phyloP scores from a whole-genome alignment of 495 filamentous ascomycete genomes.

The Collariella sp. region DNA sequence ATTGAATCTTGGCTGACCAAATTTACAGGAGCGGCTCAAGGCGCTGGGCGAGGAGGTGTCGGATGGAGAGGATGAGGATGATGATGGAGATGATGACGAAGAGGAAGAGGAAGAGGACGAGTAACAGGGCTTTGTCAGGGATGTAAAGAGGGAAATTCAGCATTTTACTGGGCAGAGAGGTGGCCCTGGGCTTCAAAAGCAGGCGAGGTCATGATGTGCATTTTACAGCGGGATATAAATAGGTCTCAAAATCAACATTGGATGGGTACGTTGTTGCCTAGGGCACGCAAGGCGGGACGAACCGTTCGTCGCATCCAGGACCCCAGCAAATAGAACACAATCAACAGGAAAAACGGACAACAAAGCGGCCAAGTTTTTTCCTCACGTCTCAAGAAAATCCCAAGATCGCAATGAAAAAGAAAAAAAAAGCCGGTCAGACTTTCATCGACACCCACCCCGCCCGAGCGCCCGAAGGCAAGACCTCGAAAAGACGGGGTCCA shows the following conservation, averaged over 20 bases:
- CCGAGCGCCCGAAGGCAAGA: slow-evolving; percentile 47
- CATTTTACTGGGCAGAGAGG: no score
- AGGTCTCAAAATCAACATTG: not conserved
- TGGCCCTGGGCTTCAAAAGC: not conserved
- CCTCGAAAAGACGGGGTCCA: slow-evolving; percentile 43
- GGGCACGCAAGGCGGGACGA: no score
- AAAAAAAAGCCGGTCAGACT: slow-evolving; percentile 50
- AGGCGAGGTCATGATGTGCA: slow-evolving; percentile 1
- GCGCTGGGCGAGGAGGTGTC: slow-evolving; percentile 65
- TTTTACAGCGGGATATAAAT: slow-evolving; percentile 1
- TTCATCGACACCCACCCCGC: slow-evolving; percentile 54
- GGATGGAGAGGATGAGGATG: slow-evolving; percentile 68
- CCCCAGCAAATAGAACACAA: no score
- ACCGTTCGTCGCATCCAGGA: no score
- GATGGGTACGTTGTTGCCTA: not conserved
- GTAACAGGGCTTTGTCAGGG: slow-evolving; percentile 12
- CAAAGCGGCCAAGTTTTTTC: no score
- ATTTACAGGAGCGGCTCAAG: slow-evolving; percentile 58
- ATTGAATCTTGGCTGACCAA: slow-evolving; percentile 8
- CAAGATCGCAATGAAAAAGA: slow-evolving; percentile 42
- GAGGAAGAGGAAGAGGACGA: slow-evolving; percentile 39
- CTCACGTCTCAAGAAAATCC: slow-evolving; percentile 31
- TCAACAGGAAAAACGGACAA: no score
- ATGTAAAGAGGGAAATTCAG: not conserved
- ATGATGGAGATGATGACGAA: slow-evolving; percentile 54